Percentiles rank a stretch among this genome's conserved stretches.
These are phyloP conservation scores for Linnemannia zychae DNA, from an alignment of 192 early-diverging fungal genomes.

Conservation along the genomic window DNA sequence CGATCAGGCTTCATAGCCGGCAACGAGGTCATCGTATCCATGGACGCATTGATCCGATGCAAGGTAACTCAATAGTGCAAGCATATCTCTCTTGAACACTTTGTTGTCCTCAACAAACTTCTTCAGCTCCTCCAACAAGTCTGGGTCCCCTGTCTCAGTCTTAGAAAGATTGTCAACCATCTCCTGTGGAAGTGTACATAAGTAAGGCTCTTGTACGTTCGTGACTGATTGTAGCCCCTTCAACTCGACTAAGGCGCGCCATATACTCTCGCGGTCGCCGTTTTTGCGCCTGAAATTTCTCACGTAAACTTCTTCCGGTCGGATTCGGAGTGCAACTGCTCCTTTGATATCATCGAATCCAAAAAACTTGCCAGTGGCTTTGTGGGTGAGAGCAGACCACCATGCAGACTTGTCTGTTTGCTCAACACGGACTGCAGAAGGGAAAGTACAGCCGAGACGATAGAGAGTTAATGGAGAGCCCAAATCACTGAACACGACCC, in stretches of 20 bases:
- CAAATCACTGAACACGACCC: slow-evolving; percentile 1
- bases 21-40: slow-evolving; percentile 25
- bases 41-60: slow-evolving; percentile 18
- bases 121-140: slow-evolving; percentile 18
- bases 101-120: slow-evolving; percentile 17
- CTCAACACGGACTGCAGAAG: slow-evolving; percentile 21
- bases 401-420: slow-evolving; percentile 17
- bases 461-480: slow-evolving; percentile 21
- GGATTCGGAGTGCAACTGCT: slow-evolving; percentile 17
- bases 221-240: slow-evolving; percentile 2
- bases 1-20: slow-evolving; percentile 7
- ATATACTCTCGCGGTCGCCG: slow-evolving; percentile 12
- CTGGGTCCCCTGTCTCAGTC: slow-evolving; percentile 14
- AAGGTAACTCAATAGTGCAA: slow-evolving; percentile 17
- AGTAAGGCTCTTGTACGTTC: neutral
- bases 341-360: slow-evolving; percentile 23
- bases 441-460: slow-evolving; percentile 16
- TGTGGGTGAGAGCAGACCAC: slow-evolving; percentile 24
- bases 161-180: slow-evolving; percentile 12
- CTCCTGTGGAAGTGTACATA: slow-evolving; percentile 13
- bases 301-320: slow-evolving; percentile 18
- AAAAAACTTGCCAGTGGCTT: slow-evolving; percentile 17
- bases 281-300: neutral
- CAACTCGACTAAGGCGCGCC: neutral
- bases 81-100: slow-evolving; percentile 19